Conservation (phyloP, 768 basidiomycete species). For the Tricholoma sp. region DNA sequence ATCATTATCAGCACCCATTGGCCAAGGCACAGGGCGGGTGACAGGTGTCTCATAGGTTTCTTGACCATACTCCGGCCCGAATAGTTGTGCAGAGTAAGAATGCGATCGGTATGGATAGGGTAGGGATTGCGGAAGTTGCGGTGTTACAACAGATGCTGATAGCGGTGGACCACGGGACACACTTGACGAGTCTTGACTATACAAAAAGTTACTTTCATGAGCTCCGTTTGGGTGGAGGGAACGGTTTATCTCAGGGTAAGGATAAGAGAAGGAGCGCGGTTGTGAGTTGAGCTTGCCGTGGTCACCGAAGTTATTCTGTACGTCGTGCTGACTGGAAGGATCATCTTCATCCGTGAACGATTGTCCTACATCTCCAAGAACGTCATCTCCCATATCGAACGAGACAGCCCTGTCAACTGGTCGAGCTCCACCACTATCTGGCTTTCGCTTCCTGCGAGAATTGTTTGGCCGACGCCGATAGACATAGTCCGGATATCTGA, state of each 20-base stretch:
- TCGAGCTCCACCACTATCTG: slow-evolving; percentile 25
- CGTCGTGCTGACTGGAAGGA: slow-evolving; percentile 23
- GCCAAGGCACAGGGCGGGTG: not conserved
- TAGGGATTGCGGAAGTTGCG: slow-evolving; percentile 3
- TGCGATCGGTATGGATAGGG: not conserved
- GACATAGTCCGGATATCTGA: slow-evolving; percentile 85
- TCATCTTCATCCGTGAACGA: slow-evolving; percentile 33
- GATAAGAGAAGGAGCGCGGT: slow-evolving; percentile 8
- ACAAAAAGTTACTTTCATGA: slow-evolving; percentile 4
- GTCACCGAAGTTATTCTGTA: slow-evolving; percentile 22
- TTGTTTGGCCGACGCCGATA: slow-evolving; percentile 87
- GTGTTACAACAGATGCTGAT: not conserved
- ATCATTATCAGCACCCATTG: not conserved
- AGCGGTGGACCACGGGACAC: not conserved
- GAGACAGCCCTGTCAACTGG: slow-evolving; percentile 25
- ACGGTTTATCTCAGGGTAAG: slow-evolving; percentile 18
- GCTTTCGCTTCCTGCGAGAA: slow-evolving; percentile 55
- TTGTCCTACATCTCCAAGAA: slow-evolving; percentile 30
- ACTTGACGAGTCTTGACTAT: not conserved
- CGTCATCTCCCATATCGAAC: slow-evolving; percentile 27
- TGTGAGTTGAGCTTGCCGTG: slow-evolving; percentile 11
- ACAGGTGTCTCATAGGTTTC: not conserved
- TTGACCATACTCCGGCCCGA: not conserved
- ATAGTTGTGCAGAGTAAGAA: not conserved
- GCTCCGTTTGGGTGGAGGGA: slow-evolving; percentile 15